A percentile compares a stretch with the other conserved stretches of the same genome.
Evolutionary conservation across 2,329 filamentous ascomycete genomes (phyloP).

Genomic region (Pseudocercospora fuligena): DNA sequence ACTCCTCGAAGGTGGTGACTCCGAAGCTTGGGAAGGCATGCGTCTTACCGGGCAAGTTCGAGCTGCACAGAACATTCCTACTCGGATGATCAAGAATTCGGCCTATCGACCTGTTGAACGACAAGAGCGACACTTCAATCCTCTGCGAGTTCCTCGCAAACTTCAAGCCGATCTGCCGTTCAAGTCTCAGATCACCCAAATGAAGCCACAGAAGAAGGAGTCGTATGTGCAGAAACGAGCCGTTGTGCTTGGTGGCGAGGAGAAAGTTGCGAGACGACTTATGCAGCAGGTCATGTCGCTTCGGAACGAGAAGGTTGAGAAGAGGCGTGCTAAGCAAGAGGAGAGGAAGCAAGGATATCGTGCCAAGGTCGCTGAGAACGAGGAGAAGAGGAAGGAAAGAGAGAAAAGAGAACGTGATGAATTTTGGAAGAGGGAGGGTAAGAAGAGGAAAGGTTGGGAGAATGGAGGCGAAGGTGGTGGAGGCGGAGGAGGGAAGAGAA

Average conservation of each 20-base stretch:
- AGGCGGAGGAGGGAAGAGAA: conserved; percentile 38
- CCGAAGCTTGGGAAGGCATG: conserved; percentile 79
- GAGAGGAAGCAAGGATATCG: conserved; percentile 79
- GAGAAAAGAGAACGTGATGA: conserved; percentile 93
- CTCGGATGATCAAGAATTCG: conserved; percentile 81
- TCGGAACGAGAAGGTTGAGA: conserved; percentile 86
- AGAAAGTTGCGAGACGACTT: conserved; percentile 84
- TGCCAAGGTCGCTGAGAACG: conserved; percentile 79
- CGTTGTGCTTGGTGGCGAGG: conserved; percentile 79
- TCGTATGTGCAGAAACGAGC: conserved; percentile 97
- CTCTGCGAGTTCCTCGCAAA: conserved; percentile 75
- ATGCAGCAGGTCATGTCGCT: conserved; percentile 93
- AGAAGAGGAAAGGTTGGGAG: conserved; percentile 68
- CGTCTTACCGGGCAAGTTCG: conserved; percentile 91
- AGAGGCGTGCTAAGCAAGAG: conserved; percentile 83
- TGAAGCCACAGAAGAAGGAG: conserved; percentile 75
- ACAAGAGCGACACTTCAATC: conserved; percentile 57
- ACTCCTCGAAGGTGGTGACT: conserved; percentile 66
- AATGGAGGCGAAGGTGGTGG: conserved; percentile 55
- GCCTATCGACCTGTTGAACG: conserved; percentile 72
- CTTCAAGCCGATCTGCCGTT: conserved; percentile 85
- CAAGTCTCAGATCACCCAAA: conserved; percentile 85
- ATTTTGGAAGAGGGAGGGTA: conserved; percentile 89
- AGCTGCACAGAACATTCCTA: conserved; percentile 72
- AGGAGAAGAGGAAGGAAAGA: conserved; percentile 82